These are phyloP conservation scores for Cucurbita ficifolia DNA, from an alignment of 306 rosid genomes.

Conservation along the genomic window DNA sequence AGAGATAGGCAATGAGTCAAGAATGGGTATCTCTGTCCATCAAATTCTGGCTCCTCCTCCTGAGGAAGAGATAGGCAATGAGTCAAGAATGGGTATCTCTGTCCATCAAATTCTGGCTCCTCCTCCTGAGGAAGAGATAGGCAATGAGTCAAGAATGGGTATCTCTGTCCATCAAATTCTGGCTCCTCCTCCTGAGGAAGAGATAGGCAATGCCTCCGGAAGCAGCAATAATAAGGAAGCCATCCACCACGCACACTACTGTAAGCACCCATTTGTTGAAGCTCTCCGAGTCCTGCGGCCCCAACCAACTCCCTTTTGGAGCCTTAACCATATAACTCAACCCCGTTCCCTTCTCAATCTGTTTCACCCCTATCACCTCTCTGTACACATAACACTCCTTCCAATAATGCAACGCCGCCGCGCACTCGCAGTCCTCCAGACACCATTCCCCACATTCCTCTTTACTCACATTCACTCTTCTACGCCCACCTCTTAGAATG, in stretches of 20 bases:
- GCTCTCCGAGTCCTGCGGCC: conserved; percentile 17
- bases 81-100: conserved; percentile 17
- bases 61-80: conserved; percentile 41
- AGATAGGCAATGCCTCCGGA: conserved; percentile 56
- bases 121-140: conserved; percentile 33
- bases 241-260: conserved; percentile 65
- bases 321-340: conserved; percentile 60
- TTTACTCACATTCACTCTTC: conserved; percentile 31
- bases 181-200: conserved; percentile 32
- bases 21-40: conserved; percentile 15
- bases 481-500: conserved; percentile 29
- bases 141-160: conserved; percentile 28
- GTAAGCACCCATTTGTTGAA: conserved; percentile 64
- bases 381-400: conserved; percentile 39
- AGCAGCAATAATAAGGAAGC: conserved; percentile 46
- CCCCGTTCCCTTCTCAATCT: conserved; percentile 35
- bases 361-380: conserved; percentile 55
- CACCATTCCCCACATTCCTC: conserved; percentile 46
- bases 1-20: conserved; percentile 48
- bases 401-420: conserved; percentile 30
- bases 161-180: conserved; percentile 13
- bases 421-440: conserved; percentile 59
- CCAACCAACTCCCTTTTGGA: conserved; percentile 32
- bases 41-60: conserved; percentile 23
- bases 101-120: conserved; percentile 20